A percentile compares a stretch with the other conserved stretches of the same genome.
These are phyloP conservation scores for Rhododendron ovatum DNA, from an alignment of 148 eudicot species.

Conservation along the genomic window DNA sequence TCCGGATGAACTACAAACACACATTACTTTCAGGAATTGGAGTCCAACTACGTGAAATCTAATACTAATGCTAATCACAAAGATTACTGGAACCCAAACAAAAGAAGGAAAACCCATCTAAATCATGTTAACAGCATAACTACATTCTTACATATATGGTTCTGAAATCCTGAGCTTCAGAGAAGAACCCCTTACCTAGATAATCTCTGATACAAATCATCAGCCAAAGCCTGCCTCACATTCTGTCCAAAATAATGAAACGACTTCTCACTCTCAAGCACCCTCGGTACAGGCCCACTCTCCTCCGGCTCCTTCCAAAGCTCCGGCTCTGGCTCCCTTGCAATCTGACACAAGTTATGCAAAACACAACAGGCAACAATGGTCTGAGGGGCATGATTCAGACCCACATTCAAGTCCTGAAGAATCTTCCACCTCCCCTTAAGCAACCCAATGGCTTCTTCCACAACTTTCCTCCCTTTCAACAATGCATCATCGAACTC, in stretches of 20 bases:
- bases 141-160: conserved; percentile 12
- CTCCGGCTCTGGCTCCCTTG: conserved; percentile 89
- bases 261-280: conserved; percentile 69
- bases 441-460: conserved; percentile 78
- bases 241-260: conserved; percentile 64
- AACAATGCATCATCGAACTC: conserved; percentile 68
- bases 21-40: not conserved
- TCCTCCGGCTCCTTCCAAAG: conserved; percentile 80
- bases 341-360: conserved; percentile 96
- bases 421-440: conserved; percentile 96
- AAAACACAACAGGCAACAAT: conserved; percentile 95
- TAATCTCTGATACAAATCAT: conserved; percentile 69
- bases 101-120: not conserved
- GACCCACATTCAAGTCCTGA: conserved; percentile 78
- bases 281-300: conserved; percentile 55
- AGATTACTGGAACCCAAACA: not conserved
- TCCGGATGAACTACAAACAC: not conserved
- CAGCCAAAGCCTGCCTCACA: conserved; percentile 79
- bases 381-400: conserved; percentile 95
- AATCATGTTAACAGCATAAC: not conserved
- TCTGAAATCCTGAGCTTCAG: not conserved
- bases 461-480: conserved; percentile 70
- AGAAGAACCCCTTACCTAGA: conserved; percentile 42
- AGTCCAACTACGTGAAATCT: not conserved
- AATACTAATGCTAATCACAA: not conserved